These are phyloP conservation scores for Claviceps africana DNA, from an alignment of 2,329 filamentous ascomycete genomes.

Conservation along the genomic window DNA sequence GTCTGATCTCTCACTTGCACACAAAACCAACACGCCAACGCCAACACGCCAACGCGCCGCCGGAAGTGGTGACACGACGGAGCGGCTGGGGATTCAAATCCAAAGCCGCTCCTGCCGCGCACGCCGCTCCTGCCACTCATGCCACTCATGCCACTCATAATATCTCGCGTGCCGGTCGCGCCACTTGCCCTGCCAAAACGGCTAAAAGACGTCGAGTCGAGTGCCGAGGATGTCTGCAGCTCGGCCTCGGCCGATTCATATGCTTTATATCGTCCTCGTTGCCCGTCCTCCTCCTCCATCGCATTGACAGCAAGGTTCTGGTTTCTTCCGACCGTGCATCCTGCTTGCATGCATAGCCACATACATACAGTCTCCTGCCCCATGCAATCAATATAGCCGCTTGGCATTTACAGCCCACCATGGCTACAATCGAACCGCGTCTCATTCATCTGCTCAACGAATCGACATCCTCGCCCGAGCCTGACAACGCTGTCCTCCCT, in stretches of 20 bases:
- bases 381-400: conserved; percentile 3
- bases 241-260: not conserved
- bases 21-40: not conserved
- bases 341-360: not conserved
- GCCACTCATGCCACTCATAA: not conserved
- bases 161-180: no score
- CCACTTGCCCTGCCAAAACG: conserved; percentile 3
- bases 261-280: conserved; percentile 1
- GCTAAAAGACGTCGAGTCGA: conserved; percentile 4
- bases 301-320: not conserved
- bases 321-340: not conserved
- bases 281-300: not conserved
- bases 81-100: not conserved
- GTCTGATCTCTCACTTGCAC: no score
- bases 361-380: not conserved
- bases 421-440: conserved; percentile 54
- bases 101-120: not conserved
- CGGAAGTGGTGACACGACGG: conserved; percentile 4
- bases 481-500: conserved; percentile 38
- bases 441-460: conserved; percentile 52
- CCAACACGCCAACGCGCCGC: not conserved
- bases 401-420: conserved; percentile 24
- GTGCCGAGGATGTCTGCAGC: conserved; percentile 6
- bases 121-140: not conserved
- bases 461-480: conserved; percentile 30